Conservation (phyloP, 305 asterid species). For the Fraxinus paxiana region DNA sequence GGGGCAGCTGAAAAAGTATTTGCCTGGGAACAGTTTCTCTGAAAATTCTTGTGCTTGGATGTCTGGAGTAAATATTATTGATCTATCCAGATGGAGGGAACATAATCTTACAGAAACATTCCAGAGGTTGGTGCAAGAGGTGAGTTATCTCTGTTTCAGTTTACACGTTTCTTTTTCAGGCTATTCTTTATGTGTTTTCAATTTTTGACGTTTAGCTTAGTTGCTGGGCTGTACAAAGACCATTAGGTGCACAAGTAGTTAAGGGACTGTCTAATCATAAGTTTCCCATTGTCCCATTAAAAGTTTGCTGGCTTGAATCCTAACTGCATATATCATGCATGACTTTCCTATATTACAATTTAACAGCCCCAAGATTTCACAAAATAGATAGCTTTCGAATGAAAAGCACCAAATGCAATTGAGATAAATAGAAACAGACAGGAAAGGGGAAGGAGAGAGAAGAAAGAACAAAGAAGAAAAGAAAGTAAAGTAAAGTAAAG, state of each 20-base stretch:
- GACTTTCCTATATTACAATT: conserved; percentile 6
- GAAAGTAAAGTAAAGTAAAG: background rate
- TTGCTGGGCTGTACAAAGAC: background rate
- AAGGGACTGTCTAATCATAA: background rate
- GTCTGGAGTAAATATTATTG: conserved; percentile 76
- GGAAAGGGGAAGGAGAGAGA: background rate
- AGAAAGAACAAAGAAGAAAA: conserved; percentile 18
- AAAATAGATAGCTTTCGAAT: background rate
- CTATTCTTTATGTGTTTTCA: conserved; percentile 11
- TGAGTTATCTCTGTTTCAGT: conserved; percentile 36
- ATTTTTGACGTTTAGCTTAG: conserved; percentile 1
- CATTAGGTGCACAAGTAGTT: background rate
- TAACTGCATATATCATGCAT: background rate
- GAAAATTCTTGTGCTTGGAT: conserved; percentile 83
- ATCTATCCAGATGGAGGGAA: conserved; percentile 72
- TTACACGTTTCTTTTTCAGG: conserved; percentile 18
- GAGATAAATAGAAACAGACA: background rate
- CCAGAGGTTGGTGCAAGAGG: conserved; percentile 65
- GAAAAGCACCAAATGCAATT: background rate
- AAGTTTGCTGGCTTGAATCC: conserved; percentile 16
- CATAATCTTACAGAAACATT: conserved; percentile 58
- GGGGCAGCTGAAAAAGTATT: conserved; percentile 53
- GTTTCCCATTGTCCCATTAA: conserved; percentile 4
- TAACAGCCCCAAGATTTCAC: background rate
- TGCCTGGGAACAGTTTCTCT: conserved; percentile 41